Percentiles rank a stretch among this genome's conserved stretches.
phyloP scores from a whole-genome alignment of 1,284 basidiomycete species.

The Schizophyllum amplum region DNA sequence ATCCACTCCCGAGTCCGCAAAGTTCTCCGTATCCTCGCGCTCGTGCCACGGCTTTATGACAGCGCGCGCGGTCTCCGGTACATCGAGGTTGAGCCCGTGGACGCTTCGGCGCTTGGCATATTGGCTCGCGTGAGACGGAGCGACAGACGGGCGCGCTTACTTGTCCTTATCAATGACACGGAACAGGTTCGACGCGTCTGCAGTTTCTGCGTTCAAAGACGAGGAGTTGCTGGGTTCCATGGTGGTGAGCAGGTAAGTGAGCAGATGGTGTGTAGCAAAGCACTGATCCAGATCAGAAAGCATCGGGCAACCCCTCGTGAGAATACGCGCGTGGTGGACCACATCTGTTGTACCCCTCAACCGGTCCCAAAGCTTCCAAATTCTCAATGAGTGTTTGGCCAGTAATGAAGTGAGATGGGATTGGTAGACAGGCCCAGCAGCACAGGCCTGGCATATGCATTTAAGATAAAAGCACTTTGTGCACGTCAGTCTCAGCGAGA shows the following conservation, averaged over 20 bases:
- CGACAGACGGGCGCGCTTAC: slow-evolving; percentile 33
- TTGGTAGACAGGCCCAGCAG: too few relatives aligned
- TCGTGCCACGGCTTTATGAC: slow-evolving; percentile 77
- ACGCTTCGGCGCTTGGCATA: slow-evolving; percentile 38
- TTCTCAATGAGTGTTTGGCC: too few relatives aligned
- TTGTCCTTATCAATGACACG: slow-evolving; percentile 61
- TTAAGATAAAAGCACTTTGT: too few relatives aligned
- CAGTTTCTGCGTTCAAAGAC: neutral
- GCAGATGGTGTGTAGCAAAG: neutral
- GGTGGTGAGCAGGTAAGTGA: neutral
- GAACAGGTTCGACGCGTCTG: slow-evolving; percentile 50
- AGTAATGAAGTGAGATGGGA: too few relatives aligned
- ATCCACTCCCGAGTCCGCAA: slow-evolving; percentile 67
- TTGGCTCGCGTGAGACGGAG: slow-evolving; percentile 13
- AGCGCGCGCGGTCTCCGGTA: slow-evolving; percentile 67
- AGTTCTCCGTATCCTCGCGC: slow-evolving; percentile 57
- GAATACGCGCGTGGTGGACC: neutral
- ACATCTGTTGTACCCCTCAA: too few relatives aligned
- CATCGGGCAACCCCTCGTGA: neutral
- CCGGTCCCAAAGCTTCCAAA: too few relatives aligned
- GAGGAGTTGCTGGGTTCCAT: neutral
- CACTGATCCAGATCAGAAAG: neutral
- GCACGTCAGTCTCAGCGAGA: too few relatives aligned
- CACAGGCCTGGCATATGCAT: too few relatives aligned
- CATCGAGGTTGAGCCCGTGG: slow-evolving; percentile 66